Base-by-base conservation (phyloP, 768 basidiomycete genomes). In the Lyophyllum decastes region DNA sequence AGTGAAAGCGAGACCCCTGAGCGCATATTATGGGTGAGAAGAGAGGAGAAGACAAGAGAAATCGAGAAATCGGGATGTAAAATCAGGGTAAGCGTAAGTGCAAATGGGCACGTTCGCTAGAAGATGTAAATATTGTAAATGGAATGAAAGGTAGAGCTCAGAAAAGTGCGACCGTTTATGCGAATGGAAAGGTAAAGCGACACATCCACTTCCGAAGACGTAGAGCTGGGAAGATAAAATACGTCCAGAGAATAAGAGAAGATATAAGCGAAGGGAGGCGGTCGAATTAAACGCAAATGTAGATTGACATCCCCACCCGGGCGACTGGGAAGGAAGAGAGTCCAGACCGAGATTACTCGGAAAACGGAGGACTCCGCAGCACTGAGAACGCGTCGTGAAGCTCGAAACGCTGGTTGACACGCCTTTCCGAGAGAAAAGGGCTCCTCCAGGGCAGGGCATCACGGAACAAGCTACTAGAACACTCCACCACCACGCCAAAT, bases 1-100 rank as follows among this genome's bases (percentile, higher is more conserved):
- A 2, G 86, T 85, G 64, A 91, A 87, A 46, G 81, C 74, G 48
- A 90, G 78, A 16, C 89, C 89, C 40, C 89, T 90, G 59, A 34
- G 27, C 35, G 27, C 38, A 24, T 11, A 54, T 30, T 12, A 47
- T 54, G 10, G 24, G 35, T 56, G 49, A 45, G 43, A 35, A 46
- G 54, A 46, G 49, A 21, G 33, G 49, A 30, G 22, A 41, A 41
- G n/a, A 5, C n/a, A 10, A 41, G 50, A 30, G 22, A 41, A n/a
- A 17, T n/a, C 17, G 40, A n/a, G 19, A 19, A 41, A 41, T 10
- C 5, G n/a, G 40, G 19, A 19, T 41, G n/a, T 19, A 41, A 41
- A 4, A 41, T 19, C 5, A 19, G 19, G 9, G 8, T 16, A 16
- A 9, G 16, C 16, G 35, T 38, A 38, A 16, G 14, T 38, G 16